phyloP scores from a whole-genome alignment of 2,329 filamentous ascomycete genomes.

The Emmonsia crescens region DNA sequence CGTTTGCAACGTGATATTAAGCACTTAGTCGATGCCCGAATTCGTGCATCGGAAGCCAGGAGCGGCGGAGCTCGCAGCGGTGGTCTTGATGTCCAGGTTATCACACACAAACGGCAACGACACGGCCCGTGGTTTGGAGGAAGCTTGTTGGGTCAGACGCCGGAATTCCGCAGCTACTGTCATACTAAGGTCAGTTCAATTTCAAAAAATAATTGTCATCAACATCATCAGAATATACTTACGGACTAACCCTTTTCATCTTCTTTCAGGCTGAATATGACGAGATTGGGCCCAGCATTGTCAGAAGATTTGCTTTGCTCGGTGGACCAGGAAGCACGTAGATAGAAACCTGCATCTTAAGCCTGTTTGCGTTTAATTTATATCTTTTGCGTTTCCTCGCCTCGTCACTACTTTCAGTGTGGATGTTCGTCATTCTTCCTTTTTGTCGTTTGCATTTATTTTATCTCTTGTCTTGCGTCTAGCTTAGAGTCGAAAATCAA shows the following conservation, averaged over 20 bases:
- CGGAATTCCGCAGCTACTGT: constrained; percentile 97
- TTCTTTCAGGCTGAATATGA: constrained; percentile 55
- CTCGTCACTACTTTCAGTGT: background rate
- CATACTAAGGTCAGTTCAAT: constrained; percentile 61
- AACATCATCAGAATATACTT: background rate
- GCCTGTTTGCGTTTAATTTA: background rate
- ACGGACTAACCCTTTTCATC: constrained; percentile 4
- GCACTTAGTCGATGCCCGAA: constrained; percentile 85
- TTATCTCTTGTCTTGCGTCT: background rate
- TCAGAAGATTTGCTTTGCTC: constrained; percentile 83
- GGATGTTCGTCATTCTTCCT: background rate
- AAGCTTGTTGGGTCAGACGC: constrained; percentile 89
- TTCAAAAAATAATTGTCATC: background rate
- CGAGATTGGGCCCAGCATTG: constrained; percentile 91
- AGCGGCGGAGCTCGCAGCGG: constrained; percentile 89
- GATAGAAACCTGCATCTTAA: constrained; percentile 6
- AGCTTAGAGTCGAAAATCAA: constrained; percentile 3
- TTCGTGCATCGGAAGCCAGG: constrained; percentile 79
- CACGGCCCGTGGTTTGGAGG: constrained; percentile 98
- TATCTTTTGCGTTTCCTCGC: background rate
- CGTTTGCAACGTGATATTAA: constrained; percentile 95
- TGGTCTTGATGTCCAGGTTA: constrained; percentile 91
- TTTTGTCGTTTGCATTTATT: background rate
- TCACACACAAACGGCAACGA: constrained; percentile 92
- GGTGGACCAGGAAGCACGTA: constrained; percentile 66